A percentile compares a stretch with the other conserved stretches of the same genome.
Conservation (phyloP, 2,329 filamentous ascomycete species). For the Cordyceps tenuipes region DNA sequence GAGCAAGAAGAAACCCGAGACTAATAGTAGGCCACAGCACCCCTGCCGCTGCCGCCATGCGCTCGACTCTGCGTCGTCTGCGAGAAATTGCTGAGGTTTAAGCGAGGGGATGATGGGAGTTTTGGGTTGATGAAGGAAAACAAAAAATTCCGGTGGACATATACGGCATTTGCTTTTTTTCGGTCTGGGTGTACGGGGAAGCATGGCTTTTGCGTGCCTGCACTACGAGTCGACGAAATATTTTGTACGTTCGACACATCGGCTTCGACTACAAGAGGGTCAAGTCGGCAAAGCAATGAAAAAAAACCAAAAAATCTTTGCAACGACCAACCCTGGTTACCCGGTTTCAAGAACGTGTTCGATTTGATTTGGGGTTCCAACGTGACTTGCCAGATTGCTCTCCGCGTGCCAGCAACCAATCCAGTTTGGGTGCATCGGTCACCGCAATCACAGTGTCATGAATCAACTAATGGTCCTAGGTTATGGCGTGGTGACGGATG, state of each 20-base stretch:
- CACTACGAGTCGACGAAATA: conserved; percentile 33
- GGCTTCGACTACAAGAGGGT: conserved; percentile 31
- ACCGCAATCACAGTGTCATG: not conserved
- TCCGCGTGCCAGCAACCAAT: not conserved
- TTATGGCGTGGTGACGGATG: not conserved
- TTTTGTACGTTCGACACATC: conserved; percentile 28
- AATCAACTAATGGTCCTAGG: not conserved
- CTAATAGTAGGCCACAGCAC: conserved; percentile 48
- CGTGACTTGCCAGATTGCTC: not conserved
- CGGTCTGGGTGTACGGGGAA: conserved; percentile 36
- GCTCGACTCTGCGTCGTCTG: conserved; percentile 94
- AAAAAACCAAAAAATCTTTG: conserved; percentile 16
- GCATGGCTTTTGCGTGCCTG: conserved; percentile 35
- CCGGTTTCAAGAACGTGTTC: not conserved
- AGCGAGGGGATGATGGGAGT: conserved; percentile 29
- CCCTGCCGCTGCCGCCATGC: conserved; percentile 84
- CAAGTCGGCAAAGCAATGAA: conserved; percentile 36
- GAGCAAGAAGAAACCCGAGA: not conserved
- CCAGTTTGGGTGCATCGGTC: not conserved
- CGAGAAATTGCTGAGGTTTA: conserved; percentile 96
- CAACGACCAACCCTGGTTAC: not conserved
- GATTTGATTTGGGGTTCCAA: not conserved
- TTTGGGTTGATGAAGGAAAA: not conserved
- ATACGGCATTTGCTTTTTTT: conserved; percentile 34
- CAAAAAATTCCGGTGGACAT: conserved; percentile 20